Conservation (phyloP, 2,329 filamentous ascomycete genomes). For the Arthrobotrys iridis region DNA sequence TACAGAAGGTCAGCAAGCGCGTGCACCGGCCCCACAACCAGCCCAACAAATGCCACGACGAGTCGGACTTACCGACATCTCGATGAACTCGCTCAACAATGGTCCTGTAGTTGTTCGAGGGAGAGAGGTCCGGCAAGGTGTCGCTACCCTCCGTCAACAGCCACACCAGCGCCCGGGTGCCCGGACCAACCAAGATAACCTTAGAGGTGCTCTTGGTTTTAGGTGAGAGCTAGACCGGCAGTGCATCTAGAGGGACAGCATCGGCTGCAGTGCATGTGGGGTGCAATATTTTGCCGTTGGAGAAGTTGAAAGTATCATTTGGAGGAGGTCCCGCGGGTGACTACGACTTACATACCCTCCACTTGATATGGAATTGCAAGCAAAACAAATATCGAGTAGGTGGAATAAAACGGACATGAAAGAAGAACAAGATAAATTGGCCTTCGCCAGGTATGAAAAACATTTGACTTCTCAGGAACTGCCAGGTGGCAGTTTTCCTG, state of each 20-base stretch:
- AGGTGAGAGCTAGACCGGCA: slow-evolving; percentile 9
- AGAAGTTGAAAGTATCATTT: not conserved
- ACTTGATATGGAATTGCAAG: not conserved
- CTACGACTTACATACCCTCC: slow-evolving; percentile 9
- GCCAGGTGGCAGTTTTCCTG: not conserved
- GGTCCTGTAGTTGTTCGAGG: slow-evolving; percentile 7
- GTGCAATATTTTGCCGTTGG: slow-evolving; percentile 1
- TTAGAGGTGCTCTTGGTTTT: slow-evolving; percentile 11
- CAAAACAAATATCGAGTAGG: no score
- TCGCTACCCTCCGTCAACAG: not conserved
- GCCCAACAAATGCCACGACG: not conserved
- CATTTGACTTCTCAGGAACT: not conserved
- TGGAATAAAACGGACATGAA: not conserved
- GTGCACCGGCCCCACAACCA: not conserved
- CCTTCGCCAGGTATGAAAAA: not conserved
- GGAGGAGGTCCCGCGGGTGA: slow-evolving; percentile 1
- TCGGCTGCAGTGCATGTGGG: slow-evolving; percentile 1
- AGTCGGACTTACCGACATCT: slow-evolving; percentile 17
- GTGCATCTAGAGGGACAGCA: not conserved
- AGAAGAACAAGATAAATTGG: not conserved
- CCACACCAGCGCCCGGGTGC: slow-evolving; percentile 5
- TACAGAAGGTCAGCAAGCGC: slow-evolving; percentile 1
- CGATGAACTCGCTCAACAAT: not conserved
- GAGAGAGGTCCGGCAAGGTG: slow-evolving; percentile 7
- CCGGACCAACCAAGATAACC: not conserved